Conservation (phyloP, 164 flowering plant genomes). For the Chimonanthus salicifolius region DNA sequence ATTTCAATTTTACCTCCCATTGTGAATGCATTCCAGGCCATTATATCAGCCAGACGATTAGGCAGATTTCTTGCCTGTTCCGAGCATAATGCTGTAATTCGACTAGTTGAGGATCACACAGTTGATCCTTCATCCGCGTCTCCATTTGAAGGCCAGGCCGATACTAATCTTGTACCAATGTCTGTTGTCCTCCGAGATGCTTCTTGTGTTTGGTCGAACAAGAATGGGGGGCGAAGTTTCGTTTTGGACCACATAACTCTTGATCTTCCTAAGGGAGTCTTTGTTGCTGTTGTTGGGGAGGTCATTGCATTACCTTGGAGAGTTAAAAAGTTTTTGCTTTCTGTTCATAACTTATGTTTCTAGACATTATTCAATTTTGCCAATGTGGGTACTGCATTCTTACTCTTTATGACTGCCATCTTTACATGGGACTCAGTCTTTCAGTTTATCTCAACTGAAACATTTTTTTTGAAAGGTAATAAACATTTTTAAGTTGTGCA, state of each 20-base stretch:
- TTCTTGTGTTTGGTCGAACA: conserved; percentile 66
- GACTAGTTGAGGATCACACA: conserved; percentile 1
- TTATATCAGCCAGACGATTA: conserved; percentile 73
- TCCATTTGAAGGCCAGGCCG: conserved; percentile 14
- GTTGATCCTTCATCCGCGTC: conserved; percentile 17
- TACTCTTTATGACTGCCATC: not conserved
- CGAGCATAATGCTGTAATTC: conserved; percentile 25
- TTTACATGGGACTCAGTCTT: not conserved
- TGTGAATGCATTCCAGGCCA: conserved; percentile 40
- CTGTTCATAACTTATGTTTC: not conserved
- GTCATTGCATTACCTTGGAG: conserved; percentile 23
- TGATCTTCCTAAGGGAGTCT: conserved; percentile 52
- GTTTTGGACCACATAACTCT: conserved; percentile 49
- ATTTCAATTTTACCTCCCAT: conserved; percentile 9
- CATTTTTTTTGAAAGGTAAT: not conserved
- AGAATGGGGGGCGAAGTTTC: conserved; percentile 22
- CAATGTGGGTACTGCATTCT: not conserved
- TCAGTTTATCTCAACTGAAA: not conserved
- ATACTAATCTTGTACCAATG: conserved; percentile 23
- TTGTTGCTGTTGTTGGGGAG: conserved; percentile 87
- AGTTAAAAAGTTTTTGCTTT: not conserved
- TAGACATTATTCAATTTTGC: not conserved
- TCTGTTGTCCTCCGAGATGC: conserved; percentile 55
- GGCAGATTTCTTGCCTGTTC: conserved; percentile 59
- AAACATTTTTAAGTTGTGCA: too few relatives aligned